phyloP scores from a whole-genome alignment of 441 rosid genomes.

The Capsella rubella region DNA sequence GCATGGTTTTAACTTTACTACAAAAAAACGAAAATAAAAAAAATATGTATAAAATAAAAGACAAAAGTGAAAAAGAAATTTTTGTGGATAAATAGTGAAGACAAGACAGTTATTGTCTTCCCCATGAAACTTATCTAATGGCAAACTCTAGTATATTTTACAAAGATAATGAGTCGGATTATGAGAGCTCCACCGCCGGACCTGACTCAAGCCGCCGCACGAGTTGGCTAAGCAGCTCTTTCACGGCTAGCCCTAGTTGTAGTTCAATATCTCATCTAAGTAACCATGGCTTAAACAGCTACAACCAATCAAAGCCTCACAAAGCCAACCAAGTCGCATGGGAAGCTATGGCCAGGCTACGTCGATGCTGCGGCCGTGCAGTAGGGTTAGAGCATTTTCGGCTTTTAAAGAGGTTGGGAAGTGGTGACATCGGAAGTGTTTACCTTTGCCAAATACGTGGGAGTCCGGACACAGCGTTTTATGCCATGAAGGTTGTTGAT shows the following conservation, averaged over 20 bases:
- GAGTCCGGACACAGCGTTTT: conserved; percentile 57
- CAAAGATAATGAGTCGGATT: conserved; percentile 63
- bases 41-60: not conserved
- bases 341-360: conserved; percentile 79
- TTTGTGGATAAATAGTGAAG: conserved; percentile 37
- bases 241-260: conserved; percentile 73
- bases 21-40: conserved; percentile 29
- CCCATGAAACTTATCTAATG: conserved; percentile 43
- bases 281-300: conserved; percentile 40
- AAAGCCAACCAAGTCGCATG: conserved; percentile 87
- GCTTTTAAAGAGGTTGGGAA: conserved; percentile 76
- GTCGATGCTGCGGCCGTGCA: conserved; percentile 52
- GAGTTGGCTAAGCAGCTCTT: conserved; percentile 87
- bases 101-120: conserved; percentile 35
- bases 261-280: conserved; percentile 65
- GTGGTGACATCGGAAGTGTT: conserved; percentile 89
- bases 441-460: conserved; percentile 84
- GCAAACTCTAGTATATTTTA: conserved; percentile 56
- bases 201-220: conserved; percentile 70
- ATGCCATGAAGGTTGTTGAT: conserved; percentile 94
- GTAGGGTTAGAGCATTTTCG: conserved; percentile 85
- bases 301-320: conserved; percentile 75
- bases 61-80: conserved; percentile 19
- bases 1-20: conserved; percentile 26
- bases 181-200: conserved; percentile 62